Percentiles rank a stretch among this genome's conserved stretches.
Conservation (phyloP, 305 asterid species). For the Ruellia speciosa region DNA sequence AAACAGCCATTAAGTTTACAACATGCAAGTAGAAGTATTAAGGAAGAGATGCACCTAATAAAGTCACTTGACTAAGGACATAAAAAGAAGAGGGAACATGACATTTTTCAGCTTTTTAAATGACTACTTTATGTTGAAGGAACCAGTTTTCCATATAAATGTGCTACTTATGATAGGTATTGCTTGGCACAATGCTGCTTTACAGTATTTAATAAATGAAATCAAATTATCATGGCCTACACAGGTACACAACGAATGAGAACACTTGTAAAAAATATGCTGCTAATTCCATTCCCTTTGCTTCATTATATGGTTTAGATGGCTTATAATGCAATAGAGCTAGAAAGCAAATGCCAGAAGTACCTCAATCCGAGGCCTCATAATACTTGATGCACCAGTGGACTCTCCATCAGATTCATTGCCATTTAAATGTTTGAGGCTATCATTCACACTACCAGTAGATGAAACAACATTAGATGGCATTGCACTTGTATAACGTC, state of each 20-base stretch:
- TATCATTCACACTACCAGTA: constrained; percentile 61
- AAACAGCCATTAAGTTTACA: not conserved
- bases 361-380: constrained; percentile 70
- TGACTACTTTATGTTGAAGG: not conserved
- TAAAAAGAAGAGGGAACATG: too few species aligned
- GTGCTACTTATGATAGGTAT: not conserved
- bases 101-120: too few species aligned
- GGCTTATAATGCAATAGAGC: not conserved
- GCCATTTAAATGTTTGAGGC: constrained; percentile 47
- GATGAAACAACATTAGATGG: constrained; percentile 82
- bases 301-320: not conserved
- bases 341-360: constrained; percentile 8
- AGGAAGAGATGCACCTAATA: not conserved
- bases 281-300: not conserved
- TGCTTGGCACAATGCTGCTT: not conserved
- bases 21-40: not conserved
- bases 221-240: not conserved
- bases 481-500: constrained; percentile 74
- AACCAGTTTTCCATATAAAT: not conserved
- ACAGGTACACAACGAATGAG: not conserved
- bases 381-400: constrained; percentile 67
- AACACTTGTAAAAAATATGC: constrained; percentile 2
- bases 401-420: constrained; percentile 90
- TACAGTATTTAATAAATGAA: not conserved
- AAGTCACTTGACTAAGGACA: too few species aligned